These are phyloP conservation scores for Baeospora myosura DNA, from an alignment of 1,284 basidiomycete species.

Conservation along the genomic window DNA sequence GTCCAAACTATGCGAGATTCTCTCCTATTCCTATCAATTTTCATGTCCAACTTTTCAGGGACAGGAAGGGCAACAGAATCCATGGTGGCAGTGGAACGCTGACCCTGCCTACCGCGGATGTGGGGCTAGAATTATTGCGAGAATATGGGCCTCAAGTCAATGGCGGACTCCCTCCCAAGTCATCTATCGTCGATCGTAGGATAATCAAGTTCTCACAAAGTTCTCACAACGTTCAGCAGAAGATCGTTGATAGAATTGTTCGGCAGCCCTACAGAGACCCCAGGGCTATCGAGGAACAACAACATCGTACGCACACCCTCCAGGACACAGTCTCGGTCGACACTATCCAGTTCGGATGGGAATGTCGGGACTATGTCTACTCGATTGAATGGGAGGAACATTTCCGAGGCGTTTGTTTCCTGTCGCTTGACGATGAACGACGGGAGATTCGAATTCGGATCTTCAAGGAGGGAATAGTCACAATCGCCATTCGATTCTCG, in stretches of 20 bases:
- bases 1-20: no score
- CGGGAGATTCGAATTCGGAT: slow-evolving; percentile 39
- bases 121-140: slow-evolving; percentile 7
- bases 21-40: slow-evolving; percentile 11
- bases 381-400: slow-evolving; percentile 51
- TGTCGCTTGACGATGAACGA: slow-evolving; percentile 27
- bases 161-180: no score
- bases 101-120: slow-evolving; percentile 8
- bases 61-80: slow-evolving; percentile 1
- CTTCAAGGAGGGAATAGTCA: slow-evolving; percentile 14
- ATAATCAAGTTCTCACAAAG: slow-evolving; percentile 8
- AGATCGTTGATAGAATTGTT: slow-evolving; percentile 8
- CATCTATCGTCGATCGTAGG: slow-evolving; percentile 1
- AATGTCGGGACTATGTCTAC: slow-evolving; percentile 44
- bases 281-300: slow-evolving; percentile 23
- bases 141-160: no score
- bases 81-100: slow-evolving; percentile 10
- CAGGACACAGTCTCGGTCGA: slow-evolving; percentile 23
- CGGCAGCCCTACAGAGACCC: slow-evolving; percentile 39
- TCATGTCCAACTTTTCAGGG: slow-evolving; percentile 10
- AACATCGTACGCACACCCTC: slow-evolving; percentile 24
- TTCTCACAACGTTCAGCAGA: neutral
- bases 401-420: neutral
- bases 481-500: slow-evolving; percentile 38
- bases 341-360: slow-evolving; percentile 47